These are phyloP conservation scores for Colletotrichum sp. DNA, from an alignment of 2,329 filamentous ascomycete species.

Conservation along the genomic window DNA sequence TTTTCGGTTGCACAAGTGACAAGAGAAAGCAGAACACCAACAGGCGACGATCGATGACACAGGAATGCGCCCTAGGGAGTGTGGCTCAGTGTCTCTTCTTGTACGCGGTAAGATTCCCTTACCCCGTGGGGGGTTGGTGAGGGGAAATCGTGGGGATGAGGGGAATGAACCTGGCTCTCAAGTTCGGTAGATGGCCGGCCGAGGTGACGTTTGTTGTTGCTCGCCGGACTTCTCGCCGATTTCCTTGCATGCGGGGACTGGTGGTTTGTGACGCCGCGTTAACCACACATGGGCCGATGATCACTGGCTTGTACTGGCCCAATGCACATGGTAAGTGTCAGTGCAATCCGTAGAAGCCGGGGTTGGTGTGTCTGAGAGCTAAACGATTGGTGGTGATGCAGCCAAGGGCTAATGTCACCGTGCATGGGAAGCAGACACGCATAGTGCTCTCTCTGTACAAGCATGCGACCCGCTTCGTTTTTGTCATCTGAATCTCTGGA, in stretches of 20 bases:
- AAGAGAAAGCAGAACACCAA: not conserved
- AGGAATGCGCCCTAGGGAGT: not conserved
- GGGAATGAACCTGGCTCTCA: not conserved
- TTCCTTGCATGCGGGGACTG: not conserved
- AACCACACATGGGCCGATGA: not conserved
- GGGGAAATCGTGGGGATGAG: not conserved
- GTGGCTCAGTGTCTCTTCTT: not conserved
- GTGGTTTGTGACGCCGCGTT: not conserved
- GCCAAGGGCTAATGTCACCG: not conserved
- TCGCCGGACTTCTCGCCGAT: not conserved
- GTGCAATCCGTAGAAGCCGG: not conserved
- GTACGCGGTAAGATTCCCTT: not conserved
- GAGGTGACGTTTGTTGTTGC: not conserved
- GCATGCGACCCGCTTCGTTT: not conserved
- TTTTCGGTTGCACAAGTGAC: not conserved
- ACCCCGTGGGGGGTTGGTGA: conserved; percentile 8
- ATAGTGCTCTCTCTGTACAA: not conserved
- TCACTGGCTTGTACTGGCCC: not conserved
- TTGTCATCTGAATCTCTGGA: not conserved
- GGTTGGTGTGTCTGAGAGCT: not conserved
- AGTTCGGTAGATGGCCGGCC: conserved; percentile 8
- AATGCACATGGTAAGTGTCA: not conserved
- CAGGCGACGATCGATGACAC: not conserved
- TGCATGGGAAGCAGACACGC: not conserved
- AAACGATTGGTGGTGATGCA: not conserved